These are phyloP conservation scores for Taxillus chinensis DNA, from an alignment of 164 flowering plant species.

Conservation along the genomic window DNA sequence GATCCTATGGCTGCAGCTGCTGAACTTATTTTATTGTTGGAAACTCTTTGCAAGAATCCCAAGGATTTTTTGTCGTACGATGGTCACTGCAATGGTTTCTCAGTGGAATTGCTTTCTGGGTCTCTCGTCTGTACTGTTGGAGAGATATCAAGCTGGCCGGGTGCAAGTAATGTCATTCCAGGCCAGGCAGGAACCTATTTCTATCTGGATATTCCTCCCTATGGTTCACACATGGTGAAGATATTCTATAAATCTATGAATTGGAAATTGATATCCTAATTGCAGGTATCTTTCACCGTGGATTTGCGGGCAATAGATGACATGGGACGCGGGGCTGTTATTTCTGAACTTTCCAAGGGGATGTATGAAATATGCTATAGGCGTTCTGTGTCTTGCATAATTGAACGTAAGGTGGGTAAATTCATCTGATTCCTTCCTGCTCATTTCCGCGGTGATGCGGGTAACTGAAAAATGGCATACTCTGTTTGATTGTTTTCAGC, in stretches of 20 bases:
- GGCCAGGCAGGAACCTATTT: conserved; percentile 60
- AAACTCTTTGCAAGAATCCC: conserved; percentile 75
- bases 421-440: conserved; percentile 8
- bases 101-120: conserved; percentile 44
- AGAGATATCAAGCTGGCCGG: conserved; percentile 94
- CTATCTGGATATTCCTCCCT: background rate
- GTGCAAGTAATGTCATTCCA: conserved; percentile 98
- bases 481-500: conserved; percentile 35
- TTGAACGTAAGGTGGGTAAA: conserved; percentile 74
- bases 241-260: background rate
- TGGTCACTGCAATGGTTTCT: conserved; percentile 35
- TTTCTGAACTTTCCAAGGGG: conserved; percentile 55
- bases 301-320: conserved; percentile 88
- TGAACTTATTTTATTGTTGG: conserved; percentile 70
- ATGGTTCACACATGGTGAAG: no score
- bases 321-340: conserved; percentile 67
- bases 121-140: conserved; percentile 97
- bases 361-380: conserved; percentile 61
- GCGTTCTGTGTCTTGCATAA: conserved; percentile 69
- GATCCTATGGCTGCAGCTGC: conserved; percentile 98
- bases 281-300: conserved; percentile 83
- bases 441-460: background rate
- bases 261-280: conserved; percentile 5
- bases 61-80: conserved; percentile 46
- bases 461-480: background rate